These are phyloP conservation scores for Neoboletus subvelutipes DNA, from an alignment of 768 basidiomycete species.

Conservation along the genomic window DNA sequence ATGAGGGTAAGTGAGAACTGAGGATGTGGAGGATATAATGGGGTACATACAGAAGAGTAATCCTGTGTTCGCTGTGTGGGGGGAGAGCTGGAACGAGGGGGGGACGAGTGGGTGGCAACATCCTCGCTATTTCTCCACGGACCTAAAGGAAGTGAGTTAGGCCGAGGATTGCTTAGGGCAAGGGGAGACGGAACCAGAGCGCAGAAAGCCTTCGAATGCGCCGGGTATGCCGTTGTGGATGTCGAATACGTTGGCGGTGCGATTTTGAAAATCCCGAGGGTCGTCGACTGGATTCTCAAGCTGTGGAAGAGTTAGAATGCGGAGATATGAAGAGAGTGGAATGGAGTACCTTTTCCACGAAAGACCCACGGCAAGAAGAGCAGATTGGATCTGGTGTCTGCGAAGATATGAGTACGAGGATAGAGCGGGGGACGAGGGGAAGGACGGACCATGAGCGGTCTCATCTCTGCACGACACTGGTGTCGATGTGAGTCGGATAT, in stretches of 20 bases:
- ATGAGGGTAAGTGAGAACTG: not conserved
- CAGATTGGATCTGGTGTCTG: constrained; percentile 83
- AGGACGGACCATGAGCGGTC: constrained; percentile 74
- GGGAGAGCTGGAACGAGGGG: constrained; percentile 16
- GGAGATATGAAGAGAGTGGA: not conserved
- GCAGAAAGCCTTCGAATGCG: constrained; percentile 47
- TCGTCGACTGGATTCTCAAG: constrained; percentile 75
- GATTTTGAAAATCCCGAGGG: constrained; percentile 63
- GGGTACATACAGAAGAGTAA: constrained; percentile 13
- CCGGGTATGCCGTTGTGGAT: constrained; percentile 36
- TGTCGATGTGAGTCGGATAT: constrained; percentile 10
- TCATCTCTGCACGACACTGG: constrained; percentile 87
- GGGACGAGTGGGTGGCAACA: not conserved
- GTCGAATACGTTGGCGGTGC: constrained; percentile 26
- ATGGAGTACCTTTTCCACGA: constrained; percentile 76
- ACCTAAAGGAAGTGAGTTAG: constrained; percentile 7
- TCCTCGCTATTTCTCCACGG: not conserved
- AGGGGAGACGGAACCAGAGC: constrained; percentile 34
- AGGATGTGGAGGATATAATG: not conserved
- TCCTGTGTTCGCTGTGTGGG: constrained; percentile 18
- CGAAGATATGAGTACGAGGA: not conserved
- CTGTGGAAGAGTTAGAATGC: constrained; percentile 36
- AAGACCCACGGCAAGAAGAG: constrained; percentile 76
- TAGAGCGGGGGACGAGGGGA: not conserved
- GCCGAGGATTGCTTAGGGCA: not conserved